These are phyloP conservation scores for Candida stauntonica DNA, from an alignment of 805 yeast species.

Conservation along the genomic window DNA sequence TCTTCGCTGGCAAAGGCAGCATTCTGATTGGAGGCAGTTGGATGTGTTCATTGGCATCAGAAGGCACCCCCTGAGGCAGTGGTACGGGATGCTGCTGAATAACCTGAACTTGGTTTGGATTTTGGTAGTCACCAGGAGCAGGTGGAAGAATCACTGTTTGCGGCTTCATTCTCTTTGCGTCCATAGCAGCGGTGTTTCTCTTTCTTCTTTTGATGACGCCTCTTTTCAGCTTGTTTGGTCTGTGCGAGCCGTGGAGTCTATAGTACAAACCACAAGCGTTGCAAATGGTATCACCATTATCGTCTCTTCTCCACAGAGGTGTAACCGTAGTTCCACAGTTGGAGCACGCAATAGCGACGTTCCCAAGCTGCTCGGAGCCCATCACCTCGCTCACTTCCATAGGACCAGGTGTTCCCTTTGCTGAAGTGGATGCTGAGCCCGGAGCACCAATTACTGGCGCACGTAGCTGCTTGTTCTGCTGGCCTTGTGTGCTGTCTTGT, in stretches of 20 bases:
- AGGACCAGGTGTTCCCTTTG: conserved; percentile 1
- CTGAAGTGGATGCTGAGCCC: neutral
- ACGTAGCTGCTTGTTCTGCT: neutral
- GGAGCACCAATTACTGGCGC: conserved; percentile 1
- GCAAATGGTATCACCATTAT: conserved; percentile 76
- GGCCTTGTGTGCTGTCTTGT: neutral
- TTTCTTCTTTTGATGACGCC: conserved; percentile 71
- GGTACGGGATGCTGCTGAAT: neutral
- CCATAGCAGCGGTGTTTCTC: conserved; percentile 31
- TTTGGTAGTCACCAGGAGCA: too few relatives aligned
- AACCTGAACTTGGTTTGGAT: too few relatives aligned
- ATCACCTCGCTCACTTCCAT: conserved; percentile 16
- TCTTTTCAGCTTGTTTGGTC: conserved; percentile 74
- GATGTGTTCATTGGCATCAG: conserved; percentile 5
- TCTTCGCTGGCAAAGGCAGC: conserved; percentile 17
- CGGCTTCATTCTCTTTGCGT: conserved; percentile 5
- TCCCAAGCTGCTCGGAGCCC: conserved; percentile 31
- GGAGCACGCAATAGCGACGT: conserved; percentile 69
- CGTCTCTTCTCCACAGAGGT: conserved; percentile 84
- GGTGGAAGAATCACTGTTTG: neutral
- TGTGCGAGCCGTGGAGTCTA: conserved; percentile 66
- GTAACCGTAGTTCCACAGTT: conserved; percentile 84
- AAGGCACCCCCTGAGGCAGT: neutral
- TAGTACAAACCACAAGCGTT: conserved; percentile 85
- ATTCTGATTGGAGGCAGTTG: conserved; percentile 24